These are phyloP conservation scores for Termitomyces sp. DNA, from an alignment of 768 basidiomycete species.

Conservation along the genomic window DNA sequence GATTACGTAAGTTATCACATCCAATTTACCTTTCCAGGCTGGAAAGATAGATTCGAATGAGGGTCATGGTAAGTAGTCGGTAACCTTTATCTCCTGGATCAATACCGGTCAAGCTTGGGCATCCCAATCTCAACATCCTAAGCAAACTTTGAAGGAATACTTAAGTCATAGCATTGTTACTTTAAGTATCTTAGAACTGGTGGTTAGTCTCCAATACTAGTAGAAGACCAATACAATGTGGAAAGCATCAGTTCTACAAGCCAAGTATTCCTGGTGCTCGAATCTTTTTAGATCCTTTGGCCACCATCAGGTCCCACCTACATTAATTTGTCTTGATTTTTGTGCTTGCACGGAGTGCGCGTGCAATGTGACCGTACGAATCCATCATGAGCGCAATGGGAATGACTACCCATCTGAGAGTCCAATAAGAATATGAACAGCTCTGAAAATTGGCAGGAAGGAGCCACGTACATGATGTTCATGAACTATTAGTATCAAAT, in stretches of 20 bases:
- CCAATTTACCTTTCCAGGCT: no score
- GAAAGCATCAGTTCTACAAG: not conserved
- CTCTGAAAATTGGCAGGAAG: not conserved
- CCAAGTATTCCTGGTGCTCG: no score
- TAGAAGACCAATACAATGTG: not conserved
- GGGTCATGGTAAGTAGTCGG: no score
- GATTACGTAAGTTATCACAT: slow-evolving; percentile 3
- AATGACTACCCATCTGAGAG: slow-evolving; percentile 70
- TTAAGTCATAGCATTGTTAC: not conserved
- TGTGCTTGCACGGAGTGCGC: slow-evolving; percentile 42
- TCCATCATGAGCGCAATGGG: slow-evolving; percentile 76
- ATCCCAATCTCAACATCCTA: not conserved
- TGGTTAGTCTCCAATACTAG: not conserved
- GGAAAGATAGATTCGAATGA: no score
- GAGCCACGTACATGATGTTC: slow-evolving; percentile 65
- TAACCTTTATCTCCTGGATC: no score
- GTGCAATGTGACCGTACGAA: slow-evolving; percentile 69
- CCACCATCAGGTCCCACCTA: not conserved
- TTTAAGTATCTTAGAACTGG: not conserved
- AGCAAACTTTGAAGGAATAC: not conserved
- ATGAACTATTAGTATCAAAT: slow-evolving; percentile 63
- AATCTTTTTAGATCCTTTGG: not conserved
- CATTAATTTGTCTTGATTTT: slow-evolving; percentile 31
- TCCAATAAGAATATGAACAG: not conserved
- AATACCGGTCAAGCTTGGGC: no score